phyloP scores from a whole-genome alignment of 495 filamentous ascomycete genomes.

The Trichoderma asperelloides region DNA sequence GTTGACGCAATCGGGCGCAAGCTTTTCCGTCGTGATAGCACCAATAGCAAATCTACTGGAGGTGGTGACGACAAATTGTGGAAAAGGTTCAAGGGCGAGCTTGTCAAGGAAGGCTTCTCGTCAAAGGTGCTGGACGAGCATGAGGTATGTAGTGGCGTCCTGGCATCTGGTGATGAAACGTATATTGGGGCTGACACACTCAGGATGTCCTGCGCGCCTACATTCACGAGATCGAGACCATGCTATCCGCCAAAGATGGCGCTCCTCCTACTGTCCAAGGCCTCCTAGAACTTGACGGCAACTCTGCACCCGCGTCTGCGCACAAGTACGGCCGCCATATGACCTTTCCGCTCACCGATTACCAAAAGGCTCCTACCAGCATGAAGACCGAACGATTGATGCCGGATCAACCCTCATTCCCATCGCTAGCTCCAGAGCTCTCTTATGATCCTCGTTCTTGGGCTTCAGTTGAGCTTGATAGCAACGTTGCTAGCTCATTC shows the following conservation, averaged over 20 bases:
- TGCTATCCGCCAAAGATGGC: slow-evolving; percentile 23
- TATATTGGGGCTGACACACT: not conserved
- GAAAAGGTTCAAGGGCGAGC: slow-evolving; percentile 43
- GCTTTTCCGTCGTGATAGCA: slow-evolving; percentile 30
- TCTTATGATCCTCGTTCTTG: slow-evolving; percentile 25
- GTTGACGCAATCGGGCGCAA: slow-evolving; percentile 41
- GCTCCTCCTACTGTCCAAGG: slow-evolving; percentile 33
- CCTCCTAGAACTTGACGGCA: slow-evolving; percentile 22
- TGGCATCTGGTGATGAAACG: not conserved
- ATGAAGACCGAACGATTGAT: slow-evolving; percentile 27
- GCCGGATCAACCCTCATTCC: slow-evolving; percentile 17
- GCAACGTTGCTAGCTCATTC: slow-evolving; percentile 15
- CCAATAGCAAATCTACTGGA: slow-evolving; percentile 24
- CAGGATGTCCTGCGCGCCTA: slow-evolving; percentile 47
- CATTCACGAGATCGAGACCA: slow-evolving; percentile 42
- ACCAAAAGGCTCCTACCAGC: slow-evolving; percentile 32
- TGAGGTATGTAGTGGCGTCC: slow-evolving; percentile 29
- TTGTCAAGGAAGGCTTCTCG: slow-evolving; percentile 44
- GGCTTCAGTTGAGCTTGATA: slow-evolving; percentile 23
- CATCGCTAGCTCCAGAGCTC: slow-evolving; percentile 8
- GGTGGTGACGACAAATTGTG: slow-evolving; percentile 34
- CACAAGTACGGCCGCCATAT: slow-evolving; percentile 8
- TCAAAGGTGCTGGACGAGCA: slow-evolving; percentile 39
- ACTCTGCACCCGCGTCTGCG: slow-evolving; percentile 5
- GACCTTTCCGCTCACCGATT: slow-evolving; percentile 23